Evolutionary conservation across 176 grass and related monocot species (phyloP), one percentile per base, ranked within the genome.

Genomic region (Pontederia paniculata): DNA sequence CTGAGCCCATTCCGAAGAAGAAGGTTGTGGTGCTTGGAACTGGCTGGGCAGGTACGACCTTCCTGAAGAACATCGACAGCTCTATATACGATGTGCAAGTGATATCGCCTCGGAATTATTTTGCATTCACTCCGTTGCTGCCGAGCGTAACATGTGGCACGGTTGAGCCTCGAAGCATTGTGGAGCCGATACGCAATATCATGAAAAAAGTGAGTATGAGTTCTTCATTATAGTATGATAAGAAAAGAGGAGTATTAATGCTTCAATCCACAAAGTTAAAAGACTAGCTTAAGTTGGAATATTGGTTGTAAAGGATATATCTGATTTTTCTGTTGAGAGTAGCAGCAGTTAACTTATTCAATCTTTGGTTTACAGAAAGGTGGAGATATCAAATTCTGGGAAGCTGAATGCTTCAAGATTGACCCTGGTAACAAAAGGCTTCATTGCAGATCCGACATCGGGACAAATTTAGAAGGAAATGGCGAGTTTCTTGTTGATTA

Each of bases 341-440:
- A 41, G 31, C 57, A 21, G 60, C 9, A 48, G 10, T 63, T 20
- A 10, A 28, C 9, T 55, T 57, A n/a, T 18, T 74, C 48, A 41
- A 11, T 55, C 50, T 66, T 70, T 12, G 14, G 23, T 75, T 45
- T 12, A 17, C 50, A 97, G 91, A 97, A 86, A 77, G 74, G 25
- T 15, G 73, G 81, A 57, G 78, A 85, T 49, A 71, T 97, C 45
- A 69, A 77, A 48, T 87, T 87, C 57, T 73, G 69, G 60, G 86
- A 97, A 80, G 91, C 86, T 17, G 91, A 97, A 67, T 97, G 86
- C 55, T 90, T 97, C 68, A 89, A 97, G 57, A 90, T 97, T 25
- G 91, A 97, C 48, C 44, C 86, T 54, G 54, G 20, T 9, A 80
- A 59, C 57, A 96, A 90, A 58, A 82, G 53, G 57, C 47, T 90